Base-by-base conservation (phyloP, 163 green algal genomes). In the Scenedesmus sp. region DNA sequence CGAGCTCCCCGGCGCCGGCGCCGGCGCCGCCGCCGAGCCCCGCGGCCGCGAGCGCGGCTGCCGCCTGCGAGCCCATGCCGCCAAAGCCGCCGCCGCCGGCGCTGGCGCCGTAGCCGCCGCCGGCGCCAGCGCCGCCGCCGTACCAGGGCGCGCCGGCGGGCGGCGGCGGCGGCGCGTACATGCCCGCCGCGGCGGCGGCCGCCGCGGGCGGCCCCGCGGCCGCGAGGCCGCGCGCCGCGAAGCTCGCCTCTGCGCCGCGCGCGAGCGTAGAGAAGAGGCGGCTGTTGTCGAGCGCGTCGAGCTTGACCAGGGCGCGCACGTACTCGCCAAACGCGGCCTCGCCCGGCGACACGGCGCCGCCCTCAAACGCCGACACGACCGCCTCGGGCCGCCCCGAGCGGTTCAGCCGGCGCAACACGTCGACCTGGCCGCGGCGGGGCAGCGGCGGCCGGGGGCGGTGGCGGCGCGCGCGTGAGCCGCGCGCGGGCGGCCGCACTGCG, bases 251-350 rank as follows among this genome's bases (percentile, higher is more conserved):
- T 14, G 72, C 71, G 22, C 79, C 79, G 14, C 80, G 50, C 63
- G 70, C 60, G 24, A 77, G 50, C 17, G 73, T 77, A 2, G 58
- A 50, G 20, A 91, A 56, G 29, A 98, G 71, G 0, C 84, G 65
- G 36, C 76, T 87, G 42, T 83, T 89, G 83, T 97, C 93, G 17
- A 98, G 84, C 14, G 87, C 78, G 72, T 97, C 89, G 17, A 94
- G 77, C 15, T 88, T 85, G 13, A 93, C 90, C n/a, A 98, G 87
- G 0, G 94, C 94, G 22, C 91, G 92, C 9, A 98, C 89, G 65
- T 98, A 98, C 76, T 98, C 93, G 17, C 83, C 87, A 39, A 98
- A 83, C 7, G 84, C 87, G 5, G 88, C 91, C 57, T 94, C 91
- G 1, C 79, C 91, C 70, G 77, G 82, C 4, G 75, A 70, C 13